phyloP scores from a whole-genome alignment of 306 rosid species.

The Prunus padus region DNA sequence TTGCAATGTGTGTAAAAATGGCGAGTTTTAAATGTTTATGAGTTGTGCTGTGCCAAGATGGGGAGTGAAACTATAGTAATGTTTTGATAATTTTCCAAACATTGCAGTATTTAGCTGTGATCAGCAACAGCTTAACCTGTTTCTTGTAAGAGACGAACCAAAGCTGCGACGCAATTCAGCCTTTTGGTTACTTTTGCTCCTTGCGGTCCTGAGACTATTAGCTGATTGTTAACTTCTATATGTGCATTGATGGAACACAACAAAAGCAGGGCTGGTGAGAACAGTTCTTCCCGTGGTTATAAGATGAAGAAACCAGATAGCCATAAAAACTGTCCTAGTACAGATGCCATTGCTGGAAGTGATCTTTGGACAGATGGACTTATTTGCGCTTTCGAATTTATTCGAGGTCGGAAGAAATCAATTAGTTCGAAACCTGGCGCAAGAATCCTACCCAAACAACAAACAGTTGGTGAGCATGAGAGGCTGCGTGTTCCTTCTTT shows the following conservation, averaged over 20 bases:
- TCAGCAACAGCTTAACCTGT: background rate
- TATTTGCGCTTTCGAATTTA: slow-evolving; percentile 82
- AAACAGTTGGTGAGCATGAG: slow-evolving; percentile 29
- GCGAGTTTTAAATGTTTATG: background rate
- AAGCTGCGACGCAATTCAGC: background rate
- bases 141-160: background rate
- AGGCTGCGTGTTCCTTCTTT: slow-evolving; percentile 34
- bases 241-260: slow-evolving; percentile 32
- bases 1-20: background rate
- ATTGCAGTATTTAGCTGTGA: background rate
- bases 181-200: background rate
- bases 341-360: slow-evolving; percentile 44
- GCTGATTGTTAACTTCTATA: slow-evolving; percentile 10
- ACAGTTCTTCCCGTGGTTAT: slow-evolving; percentile 21
- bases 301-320: slow-evolving; percentile 43
- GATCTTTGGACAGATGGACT: slow-evolving; percentile 91
- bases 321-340: slow-evolving; percentile 33
- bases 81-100: background rate
- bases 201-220: background rate
- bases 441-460: slow-evolving; percentile 32
- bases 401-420: slow-evolving; percentile 45
- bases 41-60: background rate
- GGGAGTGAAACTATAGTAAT: background rate
- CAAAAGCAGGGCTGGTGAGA: slow-evolving; percentile 36
- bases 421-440: slow-evolving; percentile 32